Evolutionary conservation across 2,329 filamentous ascomycete genomes (phyloP).

Genomic region (Tolypocladium paradoxum): DNA sequence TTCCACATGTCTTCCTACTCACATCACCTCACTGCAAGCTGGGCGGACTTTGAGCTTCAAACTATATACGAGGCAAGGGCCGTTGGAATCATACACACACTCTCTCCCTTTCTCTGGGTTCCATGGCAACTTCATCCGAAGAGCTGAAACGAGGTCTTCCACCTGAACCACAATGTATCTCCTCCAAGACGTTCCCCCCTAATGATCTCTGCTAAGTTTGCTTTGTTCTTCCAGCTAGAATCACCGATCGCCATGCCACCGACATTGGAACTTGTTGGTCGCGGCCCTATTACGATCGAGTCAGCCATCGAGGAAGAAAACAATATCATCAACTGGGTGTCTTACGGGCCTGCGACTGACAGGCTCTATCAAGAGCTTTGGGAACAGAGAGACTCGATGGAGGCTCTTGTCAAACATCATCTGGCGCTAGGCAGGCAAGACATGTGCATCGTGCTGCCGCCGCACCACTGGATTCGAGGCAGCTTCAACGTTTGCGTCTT

Average conservation of each 20-base stretch:
- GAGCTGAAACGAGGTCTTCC: too few relatives aligned
- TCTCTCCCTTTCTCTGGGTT: too few relatives aligned
- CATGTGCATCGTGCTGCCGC: slow-evolving; percentile 11
- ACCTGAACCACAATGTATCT: too few relatives aligned
- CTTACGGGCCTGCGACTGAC: neutral
- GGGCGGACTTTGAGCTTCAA: too few relatives aligned
- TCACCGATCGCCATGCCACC: neutral
- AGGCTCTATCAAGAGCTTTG: neutral
- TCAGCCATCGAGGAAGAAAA: neutral
- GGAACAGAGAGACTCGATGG: slow-evolving; percentile 8
- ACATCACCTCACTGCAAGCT: too few relatives aligned
- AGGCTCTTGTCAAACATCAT: slow-evolving; percentile 12
- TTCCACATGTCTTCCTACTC: too few relatives aligned
- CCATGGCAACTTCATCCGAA: too few relatives aligned
- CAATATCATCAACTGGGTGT: neutral
- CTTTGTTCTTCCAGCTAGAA: too few relatives aligned
- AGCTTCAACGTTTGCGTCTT: slow-evolving; percentile 24
- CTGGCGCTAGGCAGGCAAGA: slow-evolving; percentile 12
- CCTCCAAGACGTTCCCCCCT: too few relatives aligned
- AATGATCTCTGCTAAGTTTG: too few relatives aligned
- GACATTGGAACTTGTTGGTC: neutral
- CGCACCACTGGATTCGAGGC: slow-evolving; percentile 18
- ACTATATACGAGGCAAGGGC: too few relatives aligned
- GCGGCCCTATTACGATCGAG: neutral
- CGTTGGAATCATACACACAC: too few relatives aligned